phyloP scores from a whole-genome alignment of 495 filamentous ascomycete genomes.

The Penicillium arizonense region DNA sequence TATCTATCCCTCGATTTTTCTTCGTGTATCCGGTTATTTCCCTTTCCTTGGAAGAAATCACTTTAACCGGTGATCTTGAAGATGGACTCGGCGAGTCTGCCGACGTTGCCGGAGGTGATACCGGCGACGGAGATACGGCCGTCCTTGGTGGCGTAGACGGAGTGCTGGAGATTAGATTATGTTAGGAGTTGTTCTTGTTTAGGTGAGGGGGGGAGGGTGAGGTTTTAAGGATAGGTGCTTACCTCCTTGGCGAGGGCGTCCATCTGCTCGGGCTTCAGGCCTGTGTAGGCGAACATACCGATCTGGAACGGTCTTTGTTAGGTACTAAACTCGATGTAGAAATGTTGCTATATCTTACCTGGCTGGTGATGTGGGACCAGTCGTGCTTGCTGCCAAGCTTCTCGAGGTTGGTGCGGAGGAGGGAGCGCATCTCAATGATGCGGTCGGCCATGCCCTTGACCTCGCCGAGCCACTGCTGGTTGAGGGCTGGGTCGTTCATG shows the following conservation, averaged over 20 bases:
- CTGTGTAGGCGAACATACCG: slow-evolving; percentile 99
- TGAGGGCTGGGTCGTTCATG: slow-evolving; percentile 81
- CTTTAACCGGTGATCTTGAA: slow-evolving; percentile 80
- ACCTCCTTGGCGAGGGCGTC: slow-evolving; percentile 86
- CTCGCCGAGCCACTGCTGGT: slow-evolving; percentile 92
- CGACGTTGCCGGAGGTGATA: slow-evolving; percentile 90
- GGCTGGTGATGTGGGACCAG: slow-evolving; percentile 97
- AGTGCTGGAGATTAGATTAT: slow-evolving; percentile 53
- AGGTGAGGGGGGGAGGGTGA: too few species aligned
- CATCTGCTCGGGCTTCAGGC: slow-evolving; percentile 90
- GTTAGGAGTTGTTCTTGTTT: slow-evolving; percentile 25
- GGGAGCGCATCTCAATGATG: slow-evolving; percentile 95
- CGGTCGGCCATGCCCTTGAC: slow-evolving; percentile 99
- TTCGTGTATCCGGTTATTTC: not conserved
- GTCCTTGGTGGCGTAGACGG: slow-evolving; percentile 96
- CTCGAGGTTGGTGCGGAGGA: slow-evolving; percentile 92
- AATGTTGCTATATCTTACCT: slow-evolving; percentile 38
- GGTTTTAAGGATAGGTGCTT: slow-evolving; percentile 18
- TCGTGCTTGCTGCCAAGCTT: slow-evolving; percentile 91
- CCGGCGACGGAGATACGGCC: slow-evolving; percentile 97
- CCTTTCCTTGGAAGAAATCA: not conserved
- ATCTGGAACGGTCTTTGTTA: slow-evolving; percentile 50
- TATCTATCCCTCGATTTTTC: slow-evolving; percentile 7
- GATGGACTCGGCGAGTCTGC: slow-evolving; percentile 90
- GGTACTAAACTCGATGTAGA: not conserved